Conservation (phyloP, 2,329 filamentous ascomycete species). For the Diplodia scrobiculata region DNA sequence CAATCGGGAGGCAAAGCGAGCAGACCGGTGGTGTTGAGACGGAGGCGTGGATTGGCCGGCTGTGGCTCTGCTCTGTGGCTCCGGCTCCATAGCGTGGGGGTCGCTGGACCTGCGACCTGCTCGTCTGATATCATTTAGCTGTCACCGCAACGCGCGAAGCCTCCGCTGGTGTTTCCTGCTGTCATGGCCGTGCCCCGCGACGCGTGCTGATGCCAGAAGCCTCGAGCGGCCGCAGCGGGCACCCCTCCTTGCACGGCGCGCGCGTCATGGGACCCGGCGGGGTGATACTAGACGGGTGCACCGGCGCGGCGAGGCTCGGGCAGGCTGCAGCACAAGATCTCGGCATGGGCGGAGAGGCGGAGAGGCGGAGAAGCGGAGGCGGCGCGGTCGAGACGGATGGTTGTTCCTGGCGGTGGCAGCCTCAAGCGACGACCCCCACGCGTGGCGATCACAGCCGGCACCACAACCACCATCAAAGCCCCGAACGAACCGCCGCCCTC, state of each 20-base stretch:
- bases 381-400: too few species aligned
- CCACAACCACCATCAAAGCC: not conserved
- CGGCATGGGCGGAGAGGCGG: not conserved
- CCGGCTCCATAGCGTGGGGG: slow-evolving; percentile 5
- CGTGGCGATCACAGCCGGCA: slow-evolving; percentile 1
- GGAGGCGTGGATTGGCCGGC: not conserved
- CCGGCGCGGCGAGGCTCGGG: not conserved
- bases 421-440: slow-evolving; percentile 14
- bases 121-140: not conserved
- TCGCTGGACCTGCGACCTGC: not conserved
- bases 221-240: not conserved
- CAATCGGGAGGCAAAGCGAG: slow-evolving; percentile 11
- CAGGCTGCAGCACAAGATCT: not conserved
- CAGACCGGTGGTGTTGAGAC: not conserved
- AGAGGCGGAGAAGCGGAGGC: not conserved
- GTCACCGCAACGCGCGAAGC: not conserved
- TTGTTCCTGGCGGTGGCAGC: slow-evolving; percentile 1
- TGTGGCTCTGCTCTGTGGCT: too few species aligned
- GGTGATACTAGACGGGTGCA: not conserved
- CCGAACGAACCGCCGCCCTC: not conserved
- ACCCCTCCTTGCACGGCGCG: slow-evolving; percentile 2
- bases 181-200: not conserved
- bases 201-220: too few species aligned
- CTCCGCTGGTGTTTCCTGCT: not conserved
- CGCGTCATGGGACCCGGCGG: slow-evolving; percentile 16